Percentiles rank a stretch among this genome's conserved stretches.
phyloP scores from a whole-genome alignment of 495 filamentous ascomycete genomes.

The Daldinia decipiens region DNA sequence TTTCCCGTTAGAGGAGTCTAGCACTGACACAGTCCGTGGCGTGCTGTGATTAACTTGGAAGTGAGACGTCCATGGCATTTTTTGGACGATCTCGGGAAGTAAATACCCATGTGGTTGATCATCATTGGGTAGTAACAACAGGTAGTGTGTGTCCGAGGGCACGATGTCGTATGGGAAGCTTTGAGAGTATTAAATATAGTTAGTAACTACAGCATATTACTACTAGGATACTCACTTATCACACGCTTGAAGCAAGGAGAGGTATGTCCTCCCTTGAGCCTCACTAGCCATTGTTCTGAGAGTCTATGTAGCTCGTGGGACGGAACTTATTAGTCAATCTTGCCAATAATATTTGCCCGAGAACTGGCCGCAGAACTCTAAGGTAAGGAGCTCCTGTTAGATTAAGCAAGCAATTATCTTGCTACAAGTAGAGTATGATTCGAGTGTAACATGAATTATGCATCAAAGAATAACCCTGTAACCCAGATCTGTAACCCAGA shows the following conservation, averaged over 20 bases:
- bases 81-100: slow-evolving; percentile 52
- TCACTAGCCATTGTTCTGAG: slow-evolving; percentile 18
- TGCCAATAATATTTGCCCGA: not conserved
- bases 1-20: slow-evolving; percentile 41
- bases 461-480: not conserved
- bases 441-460: not conserved
- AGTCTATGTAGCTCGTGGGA: not conserved
- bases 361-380: not conserved
- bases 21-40: slow-evolving; percentile 46
- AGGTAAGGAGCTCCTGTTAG: slow-evolving; percentile 2
- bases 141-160: slow-evolving; percentile 44
- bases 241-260: slow-evolving; percentile 28
- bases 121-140: slow-evolving; percentile 50
- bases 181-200: slow-evolving; percentile 16
- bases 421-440: not conserved
- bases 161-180: slow-evolving; percentile 46
- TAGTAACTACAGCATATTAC: not conserved
- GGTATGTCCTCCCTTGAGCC: slow-evolving; percentile 27
- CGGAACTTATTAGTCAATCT: not conserved
- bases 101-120: slow-evolving; percentile 56
- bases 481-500: not conserved
- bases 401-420: not conserved
- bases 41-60: slow-evolving; percentile 51
- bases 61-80: slow-evolving; percentile 58
- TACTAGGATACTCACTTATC: slow-evolving; percentile 31